These are phyloP conservation scores for Rheum nobile DNA, from an alignment of 148 eudicot genomes.

Conservation along the genomic window DNA sequence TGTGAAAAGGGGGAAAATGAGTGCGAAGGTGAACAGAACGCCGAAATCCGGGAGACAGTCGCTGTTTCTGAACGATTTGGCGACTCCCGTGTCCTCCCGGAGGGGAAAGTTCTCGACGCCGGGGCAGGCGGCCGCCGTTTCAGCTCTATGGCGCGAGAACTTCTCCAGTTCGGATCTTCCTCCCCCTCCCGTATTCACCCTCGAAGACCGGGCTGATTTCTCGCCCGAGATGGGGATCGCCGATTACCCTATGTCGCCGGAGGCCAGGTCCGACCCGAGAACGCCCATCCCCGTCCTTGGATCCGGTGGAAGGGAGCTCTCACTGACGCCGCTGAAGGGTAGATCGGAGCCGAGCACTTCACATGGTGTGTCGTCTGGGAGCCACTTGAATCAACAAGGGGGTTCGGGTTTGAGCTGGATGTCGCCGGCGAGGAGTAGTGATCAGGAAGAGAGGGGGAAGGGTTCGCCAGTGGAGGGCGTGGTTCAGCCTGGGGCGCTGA, in stretches of 20 bases:
- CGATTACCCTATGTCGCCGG: slow-evolving; percentile 72
- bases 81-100: slow-evolving; percentile 65
- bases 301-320: slow-evolving; percentile 28
- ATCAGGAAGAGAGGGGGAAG: slow-evolving; percentile 69
- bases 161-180: slow-evolving; percentile 80
- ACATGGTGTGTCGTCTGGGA: slow-evolving; percentile 25
- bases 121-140: slow-evolving; percentile 92
- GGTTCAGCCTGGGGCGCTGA: slow-evolving; percentile 69
- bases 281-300: slow-evolving; percentile 3
- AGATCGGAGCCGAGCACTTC: slow-evolving; percentile 68
- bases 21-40: slow-evolving; percentile 42
- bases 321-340: slow-evolving; percentile 33
- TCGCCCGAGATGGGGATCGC: slow-evolving; percentile 71
- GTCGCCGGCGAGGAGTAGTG: slow-evolving; percentile 62
- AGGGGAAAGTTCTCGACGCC: slow-evolving; percentile 75
- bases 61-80: slow-evolving; percentile 69
- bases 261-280: slow-evolving; percentile 31
- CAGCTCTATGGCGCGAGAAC: slow-evolving; percentile 94
- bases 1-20: slow-evolving; percentile 27
- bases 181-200: slow-evolving; percentile 83
- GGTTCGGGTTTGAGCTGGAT: slow-evolving; percentile 53
- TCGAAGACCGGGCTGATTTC: slow-evolving; percentile 80
- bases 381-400: slow-evolving; percentile 53
- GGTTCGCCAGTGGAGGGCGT: slow-evolving; percentile 93
- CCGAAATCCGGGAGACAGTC: slow-evolving; percentile 78